Evolutionary conservation across 345 rosid genomes (phyloP).

Genomic region (Sisymbrium irio): DNA sequence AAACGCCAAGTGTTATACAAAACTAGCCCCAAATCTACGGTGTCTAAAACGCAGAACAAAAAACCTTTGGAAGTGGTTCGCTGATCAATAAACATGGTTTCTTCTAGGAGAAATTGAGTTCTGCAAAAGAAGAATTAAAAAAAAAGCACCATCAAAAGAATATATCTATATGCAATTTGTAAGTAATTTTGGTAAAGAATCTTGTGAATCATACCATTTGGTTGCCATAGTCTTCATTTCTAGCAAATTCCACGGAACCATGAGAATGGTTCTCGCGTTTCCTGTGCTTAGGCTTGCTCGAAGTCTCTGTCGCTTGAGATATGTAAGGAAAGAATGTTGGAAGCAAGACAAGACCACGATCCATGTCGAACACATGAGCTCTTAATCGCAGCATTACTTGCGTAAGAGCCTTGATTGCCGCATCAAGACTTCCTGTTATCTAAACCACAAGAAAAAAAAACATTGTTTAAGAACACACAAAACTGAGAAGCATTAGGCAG

Average conservation of each 20-base stretch:
- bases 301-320: slow-evolving; percentile 45
- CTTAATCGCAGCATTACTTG: slow-evolving; percentile 59
- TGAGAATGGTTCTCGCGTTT: slow-evolving; percentile 45
- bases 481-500: neutral
- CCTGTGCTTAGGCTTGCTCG: slow-evolving; percentile 46
- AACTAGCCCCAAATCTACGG: neutral
- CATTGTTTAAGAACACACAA: neutral
- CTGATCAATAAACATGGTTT: slow-evolving; percentile 49
- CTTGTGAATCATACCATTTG: slow-evolving; percentile 40
- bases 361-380: slow-evolving; percentile 65
- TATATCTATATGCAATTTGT: neutral
- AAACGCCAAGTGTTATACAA: neutral
- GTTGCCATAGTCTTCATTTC: slow-evolving; percentile 44
- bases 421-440: slow-evolving; percentile 69
- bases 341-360: slow-evolving; percentile 49
- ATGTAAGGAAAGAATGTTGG: slow-evolving; percentile 62
- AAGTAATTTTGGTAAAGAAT: neutral
- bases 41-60: slow-evolving; percentile 5
- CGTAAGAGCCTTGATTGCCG: slow-evolving; percentile 60
- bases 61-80: neutral
- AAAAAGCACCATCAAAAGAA: neutral
- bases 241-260: slow-evolving; percentile 36
- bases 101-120: slow-evolving; percentile 43
- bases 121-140: slow-evolving; percentile 19
- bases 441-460: slow-evolving; percentile 22